Evolutionary conservation across 2,329 filamentous ascomycete genomes (phyloP), one percentile per base, ranked within the genome.

Genomic region (Cladophialophora carrionii): DNA sequence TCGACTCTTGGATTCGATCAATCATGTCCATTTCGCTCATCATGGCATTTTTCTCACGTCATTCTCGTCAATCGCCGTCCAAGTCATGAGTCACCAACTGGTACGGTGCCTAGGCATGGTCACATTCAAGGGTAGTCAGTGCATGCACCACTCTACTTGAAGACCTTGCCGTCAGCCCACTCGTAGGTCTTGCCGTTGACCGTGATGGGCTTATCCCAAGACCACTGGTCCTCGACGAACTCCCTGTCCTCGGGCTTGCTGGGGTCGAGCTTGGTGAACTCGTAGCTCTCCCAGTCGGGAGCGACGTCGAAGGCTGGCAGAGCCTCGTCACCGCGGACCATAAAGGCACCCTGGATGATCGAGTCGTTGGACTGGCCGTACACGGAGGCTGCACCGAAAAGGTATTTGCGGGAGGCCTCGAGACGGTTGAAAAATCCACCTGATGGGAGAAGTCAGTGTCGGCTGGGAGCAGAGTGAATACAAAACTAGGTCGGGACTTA

Each of bases 361-460:
- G 90, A 96, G 85, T 93, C 87, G 83, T 96, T 92, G 87, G 88
- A 88, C 79, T 85, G 81, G 76, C 95, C 95, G 79, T 90, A 99
- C 72, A 99, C 95, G 73, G 91, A 94, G 74, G 88, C 87, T 75
- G 85, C 88, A 74, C 95, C 95, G 82, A 99, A 98, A 78, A 99
- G 82, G 87, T 92, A 96, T 89, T 99, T 99, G 85, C 95, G 93
- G 78, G 92, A 96, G 71, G 79, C 95, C 87, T 99, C 95, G 67
- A 99, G 91, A 85, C 95, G 95, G 80, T 88, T 87, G 84, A 97
- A 96, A 88, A 99, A 96, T 79, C 95, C 95, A 82, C 91, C 82
- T 84, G 65, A 6, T 12, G 17, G 14, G 17, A 7, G 5, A 59
- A 14, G 24, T 66, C 59, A 68, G 61, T 34, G 7, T 22, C 29